A percentile compares a stretch with the other conserved stretches of the same genome.
These are phyloP conservation scores for Pholiota adiposa DNA, from an alignment of 1,284 basidiomycete species.

Conservation along the genomic window DNA sequence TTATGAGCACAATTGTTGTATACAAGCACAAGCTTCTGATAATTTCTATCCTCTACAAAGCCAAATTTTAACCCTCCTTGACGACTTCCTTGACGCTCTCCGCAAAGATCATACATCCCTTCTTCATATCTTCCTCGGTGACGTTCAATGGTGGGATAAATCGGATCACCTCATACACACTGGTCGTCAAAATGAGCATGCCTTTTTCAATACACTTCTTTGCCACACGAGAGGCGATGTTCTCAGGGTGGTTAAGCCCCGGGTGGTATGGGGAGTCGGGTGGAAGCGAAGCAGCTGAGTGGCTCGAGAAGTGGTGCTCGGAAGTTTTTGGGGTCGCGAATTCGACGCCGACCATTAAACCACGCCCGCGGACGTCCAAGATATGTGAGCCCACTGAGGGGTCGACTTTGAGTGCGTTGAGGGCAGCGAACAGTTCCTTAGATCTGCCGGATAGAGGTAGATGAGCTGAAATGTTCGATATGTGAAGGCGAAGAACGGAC, in stretches of 20 bases:
- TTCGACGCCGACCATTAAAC: constrained; percentile 84
- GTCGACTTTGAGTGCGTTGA: constrained; percentile 60
- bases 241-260: constrained; percentile 49
- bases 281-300: constrained; percentile 22
- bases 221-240: constrained; percentile 77
- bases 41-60: neutral
- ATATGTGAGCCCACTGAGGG: constrained; percentile 58
- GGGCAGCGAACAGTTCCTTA: constrained; percentile 66
- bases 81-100: constrained; percentile 48
- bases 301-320: constrained; percentile 14
- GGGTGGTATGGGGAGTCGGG: constrained; percentile 31
- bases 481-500: constrained; percentile 45
- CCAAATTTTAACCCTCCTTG: constrained; percentile 35
- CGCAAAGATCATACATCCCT: constrained; percentile 47
- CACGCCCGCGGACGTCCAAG: constrained; percentile 78
- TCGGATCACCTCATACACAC: constrained; percentile 78
- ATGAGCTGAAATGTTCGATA: neutral
- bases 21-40: too few species aligned
- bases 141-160: constrained; percentile 63
- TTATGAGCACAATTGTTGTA: neutral
- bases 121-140: constrained; percentile 42
- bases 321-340: constrained; percentile 62
- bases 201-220: constrained; percentile 85
- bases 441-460: constrained; percentile 51
- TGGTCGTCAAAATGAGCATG: constrained; percentile 81